Base-by-base conservation (phyloP, 106 monocot species). In the Chionographis japonica region DNA sequence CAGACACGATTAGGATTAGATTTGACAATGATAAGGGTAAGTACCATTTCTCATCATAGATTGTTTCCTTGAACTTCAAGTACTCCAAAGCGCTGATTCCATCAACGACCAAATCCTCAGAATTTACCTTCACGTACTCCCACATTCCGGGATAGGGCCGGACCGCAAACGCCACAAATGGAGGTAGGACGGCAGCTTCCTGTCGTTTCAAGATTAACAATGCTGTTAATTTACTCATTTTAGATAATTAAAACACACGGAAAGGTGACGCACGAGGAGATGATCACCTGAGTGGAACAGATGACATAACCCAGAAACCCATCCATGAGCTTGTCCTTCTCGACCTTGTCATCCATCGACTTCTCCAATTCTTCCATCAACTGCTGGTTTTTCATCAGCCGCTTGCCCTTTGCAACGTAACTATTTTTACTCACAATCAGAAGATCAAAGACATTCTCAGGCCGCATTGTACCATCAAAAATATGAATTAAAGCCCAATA, bases 251-350 rank as follows among this genome's bases (percentile, higher is more conserved):
- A 6, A 13, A 16, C 37, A 27, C 50, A 12, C 11, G 18, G 12
- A 14, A 14, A 62, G 69, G 43, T 36, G 11, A 4, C 43, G 27
- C 27, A 27, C 27, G 59, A 39, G 70, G 52, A n/a, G 60, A 8
- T 10, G 3, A 8, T 41, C 16, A 91, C 95, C 91, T 92, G 95
- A 56, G 95, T 92, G 18, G 86, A 92, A 75, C 75, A 82, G 55
- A 95, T 89, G 68, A 95, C 84, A 78, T 82, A 92, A 51, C 95
- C 95, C 14, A 95, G 92, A 52, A 86, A 85, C 39, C 95, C 95
- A 69, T 95, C 95, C 86, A 95, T 73, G 40, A 95, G 81, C 76
- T 73, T 95, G 11, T 66, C 55, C 61, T 92, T 95, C 71, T 95
- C 95, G 1, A 83, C 61, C 68, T 76, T 85, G 61, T 95, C 95